Conservation (phyloP, 768 basidiomycete genomes). For the Serendipita vermifera region DNA sequence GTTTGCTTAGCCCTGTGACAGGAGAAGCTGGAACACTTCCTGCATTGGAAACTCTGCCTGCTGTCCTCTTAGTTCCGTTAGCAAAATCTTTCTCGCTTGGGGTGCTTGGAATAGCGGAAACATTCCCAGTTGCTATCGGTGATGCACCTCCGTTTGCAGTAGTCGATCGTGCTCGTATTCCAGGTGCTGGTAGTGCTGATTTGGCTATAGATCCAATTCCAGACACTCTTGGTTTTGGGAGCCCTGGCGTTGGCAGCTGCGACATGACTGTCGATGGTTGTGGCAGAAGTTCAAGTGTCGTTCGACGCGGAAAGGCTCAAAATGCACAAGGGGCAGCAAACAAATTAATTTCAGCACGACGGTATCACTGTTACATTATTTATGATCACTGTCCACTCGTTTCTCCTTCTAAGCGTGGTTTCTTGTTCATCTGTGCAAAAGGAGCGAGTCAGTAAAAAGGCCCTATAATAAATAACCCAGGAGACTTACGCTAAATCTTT, state of each 20-base stretch:
- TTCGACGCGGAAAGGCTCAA: neutral
- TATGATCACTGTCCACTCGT: neutral
- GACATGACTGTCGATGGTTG: neutral
- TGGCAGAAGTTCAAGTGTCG: too few species aligned
- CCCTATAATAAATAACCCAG: neutral
- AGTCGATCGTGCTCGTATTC: neutral
- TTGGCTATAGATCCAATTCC: conserved; percentile 3
- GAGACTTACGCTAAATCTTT: neutral
- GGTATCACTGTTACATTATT: too few species aligned
- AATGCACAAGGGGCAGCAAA: too few species aligned
- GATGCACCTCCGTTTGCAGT: neutral
- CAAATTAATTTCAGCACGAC: too few species aligned
- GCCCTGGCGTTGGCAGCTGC: conserved; percentile 6
- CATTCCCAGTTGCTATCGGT: neutral
- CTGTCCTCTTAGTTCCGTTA: neutral
- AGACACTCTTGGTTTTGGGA: neutral
- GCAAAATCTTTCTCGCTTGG: neutral
- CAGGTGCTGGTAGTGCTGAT: neutral
- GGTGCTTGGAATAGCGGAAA: neutral
- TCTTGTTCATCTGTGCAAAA: neutral
- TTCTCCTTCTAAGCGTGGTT: conserved; percentile 5
- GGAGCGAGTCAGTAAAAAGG: neutral
- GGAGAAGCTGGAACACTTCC: neutral
- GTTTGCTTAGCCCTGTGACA: neutral
- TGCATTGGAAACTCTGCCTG: neutral